Conservation (phyloP, 2,329 filamentous ascomycete species). For the Ceratocystis colombiana region DNA sequence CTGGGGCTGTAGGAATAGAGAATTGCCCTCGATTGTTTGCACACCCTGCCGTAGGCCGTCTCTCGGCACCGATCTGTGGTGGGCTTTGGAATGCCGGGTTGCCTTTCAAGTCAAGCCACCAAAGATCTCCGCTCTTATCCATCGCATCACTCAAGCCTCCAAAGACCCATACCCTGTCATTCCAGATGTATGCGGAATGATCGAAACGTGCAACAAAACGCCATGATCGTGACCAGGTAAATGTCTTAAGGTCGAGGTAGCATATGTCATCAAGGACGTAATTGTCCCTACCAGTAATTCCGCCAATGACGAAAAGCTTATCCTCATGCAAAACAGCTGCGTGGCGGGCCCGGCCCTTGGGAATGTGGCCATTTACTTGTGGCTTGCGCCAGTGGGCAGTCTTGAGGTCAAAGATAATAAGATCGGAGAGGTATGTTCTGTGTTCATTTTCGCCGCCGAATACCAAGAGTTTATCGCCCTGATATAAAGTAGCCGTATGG, state of each 20-base stretch:
- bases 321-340: conserved; percentile 92
- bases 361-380: conserved; percentile 70
- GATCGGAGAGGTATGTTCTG: conserved; percentile 84
- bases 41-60: conserved; percentile 35
- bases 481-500: conserved; percentile 87
- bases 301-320: conserved; percentile 89
- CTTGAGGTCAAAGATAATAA: conserved; percentile 91
- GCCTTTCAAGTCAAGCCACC: conserved; percentile 93
- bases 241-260: conserved; percentile 93
- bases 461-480: conserved; percentile 88
- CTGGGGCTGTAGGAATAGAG: conserved; percentile 36
- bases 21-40: conserved; percentile 34
- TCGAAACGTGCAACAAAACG: conserved; percentile 91
- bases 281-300: conserved; percentile 88
- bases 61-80: conserved; percentile 46
- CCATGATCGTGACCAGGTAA: conserved; percentile 95
- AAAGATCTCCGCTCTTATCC: conserved; percentile 91
- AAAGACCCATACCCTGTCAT: conserved; percentile 90
- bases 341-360: conserved; percentile 83
- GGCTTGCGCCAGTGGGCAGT: conserved; percentile 94
- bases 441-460: conserved; percentile 98
- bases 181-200: conserved; percentile 87
- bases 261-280: conserved; percentile 91
- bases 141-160: conserved; percentile 91
- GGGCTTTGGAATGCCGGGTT: conserved; percentile 71